Conservation (phyloP, 352 stramenopile species). For the Aphanomyces euteiches region DNA sequence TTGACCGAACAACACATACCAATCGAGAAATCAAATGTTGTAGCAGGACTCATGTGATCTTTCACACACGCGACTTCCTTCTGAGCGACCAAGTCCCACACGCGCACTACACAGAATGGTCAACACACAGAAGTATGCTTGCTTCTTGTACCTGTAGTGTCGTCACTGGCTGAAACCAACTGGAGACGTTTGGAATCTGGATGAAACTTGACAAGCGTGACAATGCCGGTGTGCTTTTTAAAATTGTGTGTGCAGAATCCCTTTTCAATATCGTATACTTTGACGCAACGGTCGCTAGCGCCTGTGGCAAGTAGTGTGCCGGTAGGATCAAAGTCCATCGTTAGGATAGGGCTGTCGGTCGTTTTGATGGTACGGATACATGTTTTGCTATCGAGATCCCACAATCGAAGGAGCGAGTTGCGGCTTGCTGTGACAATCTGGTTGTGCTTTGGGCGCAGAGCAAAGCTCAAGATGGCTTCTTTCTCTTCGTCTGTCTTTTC, state of each 20-base stretch:
- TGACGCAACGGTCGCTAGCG: conserved; percentile 93
- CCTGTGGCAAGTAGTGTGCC: conserved; percentile 93
- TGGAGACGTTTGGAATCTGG: conserved; percentile 54
- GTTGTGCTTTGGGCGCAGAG: conserved; percentile 62
- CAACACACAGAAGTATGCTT: neutral
- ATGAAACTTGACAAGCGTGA: conserved; percentile 86
- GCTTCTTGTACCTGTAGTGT: conserved; percentile 34
- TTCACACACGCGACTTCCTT: conserved; percentile 84
- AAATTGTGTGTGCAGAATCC: conserved; percentile 94
- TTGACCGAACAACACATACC: conserved; percentile 1
- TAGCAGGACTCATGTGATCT: conserved; percentile 95
- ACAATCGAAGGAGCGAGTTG: conserved; percentile 80
- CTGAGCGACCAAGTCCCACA: conserved; percentile 84
- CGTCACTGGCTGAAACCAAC: conserved; percentile 76
- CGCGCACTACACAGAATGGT: conserved; percentile 46
- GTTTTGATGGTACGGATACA: conserved; percentile 77
- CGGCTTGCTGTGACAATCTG: conserved; percentile 81
- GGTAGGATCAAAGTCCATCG: conserved; percentile 86
- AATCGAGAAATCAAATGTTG: conserved; percentile 86
- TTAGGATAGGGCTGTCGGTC: conserved; percentile 67
- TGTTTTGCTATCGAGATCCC: conserved; percentile 76
- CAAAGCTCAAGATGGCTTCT: conserved; percentile 81
- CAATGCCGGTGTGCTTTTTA: conserved; percentile 75
- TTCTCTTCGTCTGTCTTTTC: conserved; percentile 63
- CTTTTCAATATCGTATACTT: conserved; percentile 92